A percentile compares a stretch with the other conserved stretches of the same genome.
Conservation (phyloP, 2,329 filamentous ascomycete species). For the Colletotrichum sp. region DNA sequence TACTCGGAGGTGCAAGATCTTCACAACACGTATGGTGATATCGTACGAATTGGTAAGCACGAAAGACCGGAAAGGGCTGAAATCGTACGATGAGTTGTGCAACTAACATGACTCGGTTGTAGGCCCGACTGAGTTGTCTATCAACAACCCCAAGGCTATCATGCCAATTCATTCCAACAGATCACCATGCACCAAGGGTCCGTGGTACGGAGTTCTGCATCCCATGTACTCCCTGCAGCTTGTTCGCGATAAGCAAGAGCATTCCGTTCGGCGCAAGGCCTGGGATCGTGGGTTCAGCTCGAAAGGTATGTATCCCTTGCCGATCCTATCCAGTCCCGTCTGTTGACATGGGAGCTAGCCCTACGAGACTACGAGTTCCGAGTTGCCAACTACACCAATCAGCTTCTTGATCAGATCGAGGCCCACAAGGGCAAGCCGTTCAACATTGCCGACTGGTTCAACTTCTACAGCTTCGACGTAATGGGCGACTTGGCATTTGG, state of each 20-base stretch:
- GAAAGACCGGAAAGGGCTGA: not conserved
- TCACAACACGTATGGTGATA: slow-evolving; percentile 32
- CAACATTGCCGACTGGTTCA: slow-evolving; percentile 36
- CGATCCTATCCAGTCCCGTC: no score
- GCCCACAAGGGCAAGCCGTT: slow-evolving; percentile 25
- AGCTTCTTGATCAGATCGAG: slow-evolving; percentile 28
- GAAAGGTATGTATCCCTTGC: slow-evolving; percentile 25
- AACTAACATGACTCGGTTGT: slow-evolving; percentile 3
- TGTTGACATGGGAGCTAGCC: not conserved
- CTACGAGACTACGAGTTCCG: slow-evolving; percentile 32
- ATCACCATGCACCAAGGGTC: slow-evolving; percentile 34
- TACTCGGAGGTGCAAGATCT: slow-evolving; percentile 30
- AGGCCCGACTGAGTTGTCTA: slow-evolving; percentile 36
- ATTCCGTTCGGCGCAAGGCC: slow-evolving; percentile 33
- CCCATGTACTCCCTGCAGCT: slow-evolving; percentile 34
- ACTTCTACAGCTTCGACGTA: slow-evolving; percentile 42
- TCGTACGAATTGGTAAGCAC: slow-evolving; percentile 31
- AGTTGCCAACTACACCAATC: slow-evolving; percentile 27
- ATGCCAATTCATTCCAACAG: slow-evolving; percentile 30
- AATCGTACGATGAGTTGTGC: not conserved
- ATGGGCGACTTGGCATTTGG: slow-evolving; percentile 48
- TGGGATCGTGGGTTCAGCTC: slow-evolving; percentile 37
- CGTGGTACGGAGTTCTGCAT: slow-evolving; percentile 36
- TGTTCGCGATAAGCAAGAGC: slow-evolving; percentile 33
- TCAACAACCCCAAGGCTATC: slow-evolving; percentile 32